phyloP scores from a whole-genome alignment of 1,284 basidiomycete species.

The Takashimella tepidaria region DNA sequence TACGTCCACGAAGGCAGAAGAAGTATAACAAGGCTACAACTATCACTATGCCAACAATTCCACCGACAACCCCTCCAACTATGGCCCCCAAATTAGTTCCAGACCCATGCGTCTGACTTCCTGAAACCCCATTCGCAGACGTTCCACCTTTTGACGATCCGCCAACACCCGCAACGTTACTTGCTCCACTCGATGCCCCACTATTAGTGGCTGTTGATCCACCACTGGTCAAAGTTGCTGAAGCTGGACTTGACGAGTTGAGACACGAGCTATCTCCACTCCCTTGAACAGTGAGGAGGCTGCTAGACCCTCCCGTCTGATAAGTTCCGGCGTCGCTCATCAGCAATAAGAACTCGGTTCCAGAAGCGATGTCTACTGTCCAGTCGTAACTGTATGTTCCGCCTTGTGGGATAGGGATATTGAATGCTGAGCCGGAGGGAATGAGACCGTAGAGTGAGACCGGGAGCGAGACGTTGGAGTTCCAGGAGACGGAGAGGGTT shows the following conservation, averaged over 20 bases:
- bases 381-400: constrained; percentile 21
- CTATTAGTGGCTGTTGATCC: not conserved
- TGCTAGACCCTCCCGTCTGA: constrained; percentile 36
- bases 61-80: constrained; percentile 12
- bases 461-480: constrained; percentile 27
- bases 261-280: constrained; percentile 26
- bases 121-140: not conserved
- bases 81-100: constrained; percentile 6
- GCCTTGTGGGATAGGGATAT: constrained; percentile 29
- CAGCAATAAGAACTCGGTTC: constrained; percentile 34
- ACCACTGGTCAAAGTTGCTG: not conserved
- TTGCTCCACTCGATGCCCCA: not conserved
- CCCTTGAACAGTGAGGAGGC: constrained; percentile 21
- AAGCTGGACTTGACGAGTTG: constrained; percentile 18
- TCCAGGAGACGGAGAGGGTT: constrained; percentile 29
- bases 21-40: constrained; percentile 4
- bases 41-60: constrained; percentile 1
- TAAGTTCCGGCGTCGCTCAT: constrained; percentile 37
- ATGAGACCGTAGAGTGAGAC: constrained; percentile 36
- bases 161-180: not conserved
- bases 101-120: not conserved
- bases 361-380: constrained; percentile 31
- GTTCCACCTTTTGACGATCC: not conserved
- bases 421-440: constrained; percentile 33
- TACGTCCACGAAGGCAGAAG: constrained; percentile 7